Base-by-base conservation (phyloP, 768 basidiomycete species). In the Leccinum variicolor region DNA sequence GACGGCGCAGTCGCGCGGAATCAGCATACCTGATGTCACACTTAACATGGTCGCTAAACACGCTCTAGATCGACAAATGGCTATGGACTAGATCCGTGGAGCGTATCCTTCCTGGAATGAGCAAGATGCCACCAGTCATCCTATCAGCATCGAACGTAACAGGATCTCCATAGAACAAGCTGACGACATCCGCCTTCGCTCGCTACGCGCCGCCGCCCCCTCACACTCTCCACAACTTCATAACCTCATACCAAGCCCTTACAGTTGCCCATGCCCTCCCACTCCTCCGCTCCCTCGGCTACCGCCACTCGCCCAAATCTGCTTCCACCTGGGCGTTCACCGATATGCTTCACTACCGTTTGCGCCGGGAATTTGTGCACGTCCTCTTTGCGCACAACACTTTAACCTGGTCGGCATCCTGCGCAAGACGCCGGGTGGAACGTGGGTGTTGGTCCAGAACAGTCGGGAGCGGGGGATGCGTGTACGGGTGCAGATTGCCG, bases 1-100 rank as follows among this genome's bases (percentile, higher is more conserved):
- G 28, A 28, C 28, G 28, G 28, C 28, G 9, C 28, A 28, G 28
- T 28, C 28, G 28, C 28, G 28, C 28, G 28, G 28, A 8, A 68
- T 75, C 52, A 62, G 31, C 15, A 58, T 85, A 41, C 61, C 76
- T 6, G 61, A 63, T 2, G 71, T 66, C 53, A 78, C 77, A 4
- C 78, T 80, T 53, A 54, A 65, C 31, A 61, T 67, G 11, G 62
- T 74, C 31, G 72, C 79, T 54, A 63, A 58, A 53, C 63, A 63
- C 26, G 39, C 39, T 17, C 14, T 41, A 41, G 6, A 41, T n/a
- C 39, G 39, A 41, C 39, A 41, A n/a, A 41, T 7, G 14, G 39
- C 39, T 41, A 13, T 41, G 11, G 39, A 41, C 39, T 5, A 13
- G 14, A 39, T 39, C n/a, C 36, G n/a, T 7, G 39, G 11, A 15